A percentile compares a stretch with the other conserved stretches of the same genome.
These are phyloP conservation scores for Phaeosphaeriaceae sp. DNA, from an alignment of 2,329 filamentous ascomycete species.

Conservation along the genomic window DNA sequence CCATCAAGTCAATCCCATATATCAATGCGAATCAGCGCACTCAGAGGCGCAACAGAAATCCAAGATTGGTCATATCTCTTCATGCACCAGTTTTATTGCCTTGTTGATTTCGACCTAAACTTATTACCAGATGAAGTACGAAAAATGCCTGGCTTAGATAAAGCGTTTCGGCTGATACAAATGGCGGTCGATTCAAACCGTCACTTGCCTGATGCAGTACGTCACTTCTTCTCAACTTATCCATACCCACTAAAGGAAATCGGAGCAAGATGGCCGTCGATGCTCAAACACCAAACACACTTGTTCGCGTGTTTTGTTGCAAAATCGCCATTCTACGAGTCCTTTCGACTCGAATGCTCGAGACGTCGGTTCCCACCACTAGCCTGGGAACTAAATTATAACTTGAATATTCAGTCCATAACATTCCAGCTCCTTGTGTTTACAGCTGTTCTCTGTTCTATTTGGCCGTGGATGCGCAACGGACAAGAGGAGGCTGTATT, in stretches of 20 bases:
- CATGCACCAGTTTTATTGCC: slow-evolving; percentile 40
- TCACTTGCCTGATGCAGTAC: slow-evolving; percentile 47
- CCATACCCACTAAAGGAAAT: slow-evolving; percentile 47
- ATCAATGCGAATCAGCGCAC: slow-evolving; percentile 25
- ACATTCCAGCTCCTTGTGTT: slow-evolving; percentile 63
- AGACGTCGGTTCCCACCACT: slow-evolving; percentile 58
- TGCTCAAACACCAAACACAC: slow-evolving; percentile 42
- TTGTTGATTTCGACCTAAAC: slow-evolving; percentile 36
- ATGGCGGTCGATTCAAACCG: slow-evolving; percentile 57
- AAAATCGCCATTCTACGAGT: slow-evolving; percentile 39
- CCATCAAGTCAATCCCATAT: neutral
- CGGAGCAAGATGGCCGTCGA: slow-evolving; percentile 29
- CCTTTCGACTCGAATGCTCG: slow-evolving; percentile 23
- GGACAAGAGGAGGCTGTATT: slow-evolving; percentile 13
- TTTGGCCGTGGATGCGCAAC: slow-evolving; percentile 37
- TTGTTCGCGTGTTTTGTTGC: slow-evolving; percentile 49
- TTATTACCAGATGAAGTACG: slow-evolving; percentile 49
- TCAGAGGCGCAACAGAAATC: slow-evolving; percentile 43
- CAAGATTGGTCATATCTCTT: slow-evolving; percentile 39
- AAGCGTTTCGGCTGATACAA: slow-evolving; percentile 47
- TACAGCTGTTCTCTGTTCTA: slow-evolving; percentile 54
- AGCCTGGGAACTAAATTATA: slow-evolving; percentile 61
- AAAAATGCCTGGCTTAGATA: slow-evolving; percentile 34
- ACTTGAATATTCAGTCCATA: slow-evolving; percentile 57
- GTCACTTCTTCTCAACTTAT: slow-evolving; percentile 57